Conservation (phyloP, 177 flowering plant species). For the Vitis hybrid region DNA sequence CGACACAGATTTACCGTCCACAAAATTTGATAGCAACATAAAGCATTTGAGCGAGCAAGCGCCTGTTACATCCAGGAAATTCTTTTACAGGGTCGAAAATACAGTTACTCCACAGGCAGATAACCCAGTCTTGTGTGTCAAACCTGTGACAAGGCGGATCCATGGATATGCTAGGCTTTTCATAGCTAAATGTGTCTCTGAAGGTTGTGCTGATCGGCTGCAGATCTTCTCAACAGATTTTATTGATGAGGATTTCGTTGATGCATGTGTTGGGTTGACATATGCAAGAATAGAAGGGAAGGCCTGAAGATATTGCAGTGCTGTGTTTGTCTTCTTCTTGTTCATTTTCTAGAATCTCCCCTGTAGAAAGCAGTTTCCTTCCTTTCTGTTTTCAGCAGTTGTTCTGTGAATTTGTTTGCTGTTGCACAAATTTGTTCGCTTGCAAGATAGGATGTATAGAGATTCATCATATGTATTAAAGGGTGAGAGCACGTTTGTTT, state of each 20-base stretch:
- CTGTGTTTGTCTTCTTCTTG: too few species aligned
- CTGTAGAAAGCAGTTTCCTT: too few species aligned
- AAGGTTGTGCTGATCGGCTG: conserved; percentile 57
- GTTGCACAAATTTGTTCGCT: too few species aligned
- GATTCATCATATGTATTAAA: too few species aligned
- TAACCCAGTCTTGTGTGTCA: conserved; percentile 76
- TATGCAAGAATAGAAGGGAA: conserved; percentile 71
- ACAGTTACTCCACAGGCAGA: conserved; percentile 89
- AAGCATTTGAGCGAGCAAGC: conserved; percentile 70
- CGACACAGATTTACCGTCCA: conserved; percentile 82
- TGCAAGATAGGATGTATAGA: too few species aligned
- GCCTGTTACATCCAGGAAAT: conserved; percentile 54
- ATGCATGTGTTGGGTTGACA: conserved; percentile 77
- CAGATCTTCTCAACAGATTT: conserved; percentile 88
- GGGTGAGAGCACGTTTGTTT: too few species aligned
- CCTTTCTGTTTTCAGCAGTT: too few species aligned
- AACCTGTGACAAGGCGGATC: conserved; percentile 72
- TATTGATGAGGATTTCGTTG: conserved; percentile 80
- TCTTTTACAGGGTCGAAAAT: conserved; percentile 89
- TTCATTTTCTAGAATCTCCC: too few species aligned
- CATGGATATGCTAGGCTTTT: conserved; percentile 68
- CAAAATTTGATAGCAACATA: conserved; percentile 80
- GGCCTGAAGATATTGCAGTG: conserved; percentile 28
- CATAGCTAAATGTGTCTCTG: conserved; percentile 51
- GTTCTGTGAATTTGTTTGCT: too few species aligned